Percentiles rank a stretch among this genome's conserved stretches.
Evolutionary conservation across 2,329 filamentous ascomycete genomes (phyloP).

Genomic region (Venturia asperata): DNA sequence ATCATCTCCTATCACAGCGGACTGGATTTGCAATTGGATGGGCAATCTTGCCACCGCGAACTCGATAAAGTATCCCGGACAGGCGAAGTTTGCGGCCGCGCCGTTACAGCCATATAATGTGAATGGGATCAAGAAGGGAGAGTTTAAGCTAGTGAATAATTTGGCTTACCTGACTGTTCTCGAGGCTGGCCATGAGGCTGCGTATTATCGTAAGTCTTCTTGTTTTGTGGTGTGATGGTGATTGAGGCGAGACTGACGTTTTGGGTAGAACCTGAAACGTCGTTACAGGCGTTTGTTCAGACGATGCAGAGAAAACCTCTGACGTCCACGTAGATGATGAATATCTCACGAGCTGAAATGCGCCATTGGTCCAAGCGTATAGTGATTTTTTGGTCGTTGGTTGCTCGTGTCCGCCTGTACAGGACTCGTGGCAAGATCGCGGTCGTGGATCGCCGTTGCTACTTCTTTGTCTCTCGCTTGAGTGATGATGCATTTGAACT

Average conservation of each 20-base stretch:
- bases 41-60: constrained; percentile 37
- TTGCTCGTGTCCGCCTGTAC: too few relatives aligned
- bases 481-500: neutral
- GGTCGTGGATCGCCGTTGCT: neutral
- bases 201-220: constrained; percentile 28
- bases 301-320: constrained; percentile 34
- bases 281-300: constrained; percentile 44
- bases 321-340: neutral
- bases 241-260: neutral
- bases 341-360: neutral
- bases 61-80: constrained; percentile 38
- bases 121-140: constrained; percentile 41
- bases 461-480: neutral
- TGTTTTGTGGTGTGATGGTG: neutral
- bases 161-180: constrained; percentile 45
- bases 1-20: constrained; percentile 31
- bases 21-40: constrained; percentile 54
- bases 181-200: constrained; percentile 40
- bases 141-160: constrained; percentile 46
- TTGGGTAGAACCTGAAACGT: constrained; percentile 32
- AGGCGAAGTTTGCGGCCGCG: constrained; percentile 36
- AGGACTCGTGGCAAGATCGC: neutral
- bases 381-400: too few relatives aligned
- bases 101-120: constrained; percentile 42
- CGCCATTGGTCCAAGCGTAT: neutral